phyloP scores from a whole-genome alignment of 768 basidiomycete species.

The Suillus cothurnatus region DNA sequence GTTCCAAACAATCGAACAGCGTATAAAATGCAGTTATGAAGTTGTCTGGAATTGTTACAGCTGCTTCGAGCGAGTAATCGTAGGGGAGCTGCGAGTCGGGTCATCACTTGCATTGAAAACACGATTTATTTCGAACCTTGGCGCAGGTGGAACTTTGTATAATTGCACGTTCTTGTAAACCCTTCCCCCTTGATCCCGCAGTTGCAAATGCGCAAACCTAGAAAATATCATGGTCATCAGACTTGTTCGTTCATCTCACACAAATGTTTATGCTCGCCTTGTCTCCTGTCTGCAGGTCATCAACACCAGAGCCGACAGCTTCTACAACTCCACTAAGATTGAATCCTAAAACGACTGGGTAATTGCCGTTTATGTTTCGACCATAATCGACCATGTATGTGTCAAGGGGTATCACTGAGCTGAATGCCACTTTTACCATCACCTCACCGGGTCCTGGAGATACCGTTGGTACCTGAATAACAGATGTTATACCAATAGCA shows the following conservation, averaged over 20 bases:
- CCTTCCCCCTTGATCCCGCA: slow-evolving; percentile 29
- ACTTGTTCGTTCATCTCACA: background rate
- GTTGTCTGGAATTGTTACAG: slow-evolving; percentile 44
- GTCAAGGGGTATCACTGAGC: slow-evolving; percentile 44
- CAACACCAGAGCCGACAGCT: slow-evolving; percentile 38
- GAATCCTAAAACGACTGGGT: slow-evolving; percentile 41
- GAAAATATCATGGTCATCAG: slow-evolving; percentile 6
- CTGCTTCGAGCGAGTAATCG: slow-evolving; percentile 38
- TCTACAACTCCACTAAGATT: slow-evolving; percentile 41
- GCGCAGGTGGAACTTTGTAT: slow-evolving; percentile 32
- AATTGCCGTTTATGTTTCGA: slow-evolving; percentile 26
- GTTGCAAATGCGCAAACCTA: slow-evolving; percentile 33
- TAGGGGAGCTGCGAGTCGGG: slow-evolving; percentile 41
- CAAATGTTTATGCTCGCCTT: slow-evolving; percentile 29
- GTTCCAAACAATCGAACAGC: slow-evolving; percentile 39
- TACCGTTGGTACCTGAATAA: slow-evolving; percentile 38
- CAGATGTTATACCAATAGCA: slow-evolving; percentile 37
- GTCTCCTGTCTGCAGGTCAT: slow-evolving; percentile 41
- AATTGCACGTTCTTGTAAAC: slow-evolving; percentile 41
- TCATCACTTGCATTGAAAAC: background rate
- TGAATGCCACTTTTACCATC: slow-evolving; percentile 43
- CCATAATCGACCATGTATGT: slow-evolving; percentile 41
- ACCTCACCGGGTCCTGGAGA: slow-evolving; percentile 40
- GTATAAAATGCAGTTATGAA: slow-evolving; percentile 45
- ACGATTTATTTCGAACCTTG: slow-evolving; percentile 34